Percentiles rank a stretch among this genome's conserved stretches.
Evolutionary conservation across 2,329 filamentous ascomycete genomes (phyloP).

Genomic region (Fusarium oligoseptatum): DNA sequence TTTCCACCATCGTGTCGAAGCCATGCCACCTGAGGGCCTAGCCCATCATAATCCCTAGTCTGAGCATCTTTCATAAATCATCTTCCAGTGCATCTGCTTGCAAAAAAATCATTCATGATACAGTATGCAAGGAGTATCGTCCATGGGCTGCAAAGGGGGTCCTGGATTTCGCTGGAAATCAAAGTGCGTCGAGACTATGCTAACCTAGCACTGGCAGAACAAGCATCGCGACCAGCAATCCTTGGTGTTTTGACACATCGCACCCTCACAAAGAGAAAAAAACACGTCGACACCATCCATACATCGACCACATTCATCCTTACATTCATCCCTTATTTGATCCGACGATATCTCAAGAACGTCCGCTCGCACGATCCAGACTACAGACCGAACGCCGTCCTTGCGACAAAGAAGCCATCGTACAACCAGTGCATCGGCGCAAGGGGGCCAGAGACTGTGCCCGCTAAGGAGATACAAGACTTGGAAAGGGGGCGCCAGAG

Average conservation of each 20-base stretch:
- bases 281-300: background rate
- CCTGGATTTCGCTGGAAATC: rapidly evolving
- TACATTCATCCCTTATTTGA: background rate
- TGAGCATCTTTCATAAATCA: background rate
- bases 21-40: slow-evolving; percentile 2
- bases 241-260: slow-evolving; percentile 20
- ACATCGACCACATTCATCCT: background rate
- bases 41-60: background rate
- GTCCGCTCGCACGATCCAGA: background rate
- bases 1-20: background rate
- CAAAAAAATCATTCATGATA: background rate
- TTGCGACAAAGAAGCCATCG: background rate
- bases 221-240: background rate
- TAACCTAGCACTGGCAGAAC: background rate
- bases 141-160: background rate
- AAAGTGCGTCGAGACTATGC: background rate
- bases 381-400: no score
- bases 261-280: background rate
- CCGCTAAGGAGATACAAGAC: no score
- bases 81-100: background rate
- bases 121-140: background rate
- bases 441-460: background rate
- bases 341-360: background rate
- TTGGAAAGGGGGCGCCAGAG: rapidly evolving
- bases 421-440: background rate